Conservation (phyloP, 148 eudicot species). For the Arctostaphylos glauca region DNA sequence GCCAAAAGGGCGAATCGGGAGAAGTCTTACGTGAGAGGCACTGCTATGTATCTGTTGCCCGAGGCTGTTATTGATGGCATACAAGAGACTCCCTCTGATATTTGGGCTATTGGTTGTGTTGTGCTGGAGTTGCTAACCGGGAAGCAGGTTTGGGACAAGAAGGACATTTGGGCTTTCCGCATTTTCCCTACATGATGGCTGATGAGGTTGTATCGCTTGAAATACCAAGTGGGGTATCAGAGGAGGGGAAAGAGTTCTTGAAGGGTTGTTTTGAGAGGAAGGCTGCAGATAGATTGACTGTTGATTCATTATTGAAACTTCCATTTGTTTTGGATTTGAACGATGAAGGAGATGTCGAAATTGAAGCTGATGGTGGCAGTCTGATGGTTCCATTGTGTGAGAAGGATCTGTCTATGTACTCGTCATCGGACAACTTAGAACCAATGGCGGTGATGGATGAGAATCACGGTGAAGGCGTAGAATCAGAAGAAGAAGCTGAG, state of each 20-base stretch:
- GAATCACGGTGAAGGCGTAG: too few species aligned
- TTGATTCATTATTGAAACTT: constrained; percentile 28
- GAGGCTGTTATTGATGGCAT: constrained; percentile 29
- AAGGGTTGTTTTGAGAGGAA: constrained; percentile 37
- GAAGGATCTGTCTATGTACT: too few species aligned
- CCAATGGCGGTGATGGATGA: too few species aligned
- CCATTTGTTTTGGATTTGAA: constrained; percentile 17
- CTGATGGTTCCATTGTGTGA: neutral
- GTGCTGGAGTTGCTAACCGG: constrained; percentile 42
- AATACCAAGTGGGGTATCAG: constrained; percentile 25
- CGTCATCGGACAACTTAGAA: too few species aligned
- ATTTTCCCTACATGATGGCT: constrained; percentile 17
- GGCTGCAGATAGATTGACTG: constrained; percentile 20
- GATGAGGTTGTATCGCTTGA: constrained; percentile 17
- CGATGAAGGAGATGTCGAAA: neutral
- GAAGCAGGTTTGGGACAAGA: constrained; percentile 24
- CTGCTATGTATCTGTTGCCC: constrained; percentile 34
- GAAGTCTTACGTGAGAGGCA: constrained; percentile 30
- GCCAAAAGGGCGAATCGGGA: constrained; percentile 28
- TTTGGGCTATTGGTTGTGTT: constrained; percentile 42
- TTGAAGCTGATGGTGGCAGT: neutral
- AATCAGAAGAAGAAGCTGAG: too few species aligned
- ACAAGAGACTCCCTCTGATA: constrained; percentile 35
- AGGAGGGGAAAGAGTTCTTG: constrained; percentile 33
- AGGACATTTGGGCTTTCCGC: constrained; percentile 14